These are phyloP conservation scores for Cucurbita maxima DNA, from an alignment of 306 rosid species.

Conservation along the genomic window DNA sequence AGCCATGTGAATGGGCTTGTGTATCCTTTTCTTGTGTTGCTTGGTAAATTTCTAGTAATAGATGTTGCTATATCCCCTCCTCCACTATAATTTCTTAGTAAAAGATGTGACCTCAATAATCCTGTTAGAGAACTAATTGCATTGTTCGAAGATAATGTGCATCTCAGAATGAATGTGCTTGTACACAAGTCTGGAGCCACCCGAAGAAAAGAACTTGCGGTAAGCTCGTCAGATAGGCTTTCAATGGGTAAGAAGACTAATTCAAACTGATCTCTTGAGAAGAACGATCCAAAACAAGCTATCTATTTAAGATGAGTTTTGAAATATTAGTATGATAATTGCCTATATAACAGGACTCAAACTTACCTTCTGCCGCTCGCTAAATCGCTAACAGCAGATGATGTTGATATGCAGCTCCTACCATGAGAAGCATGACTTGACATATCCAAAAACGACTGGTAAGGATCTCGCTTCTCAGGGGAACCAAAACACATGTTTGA, in stretches of 20 bases:
- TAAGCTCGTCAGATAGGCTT: background rate
- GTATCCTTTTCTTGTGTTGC: background rate
- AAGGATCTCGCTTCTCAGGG: constrained; percentile 14
- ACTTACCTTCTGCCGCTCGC: constrained; percentile 17
- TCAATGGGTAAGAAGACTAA: background rate
- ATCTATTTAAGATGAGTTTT: background rate
- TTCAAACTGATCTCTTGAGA: background rate
- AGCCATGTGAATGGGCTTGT: background rate
- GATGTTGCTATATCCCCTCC: background rate
- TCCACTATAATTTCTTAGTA: background rate
- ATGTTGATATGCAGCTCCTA: constrained; percentile 13
- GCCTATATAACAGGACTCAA: background rate
- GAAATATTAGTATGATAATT: background rate
- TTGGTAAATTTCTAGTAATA: background rate
- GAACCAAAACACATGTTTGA: constrained; percentile 12
- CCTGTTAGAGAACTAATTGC: background rate
- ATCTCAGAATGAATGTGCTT: background rate
- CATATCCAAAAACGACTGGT: constrained; percentile 22
- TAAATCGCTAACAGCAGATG: constrained; percentile 10
- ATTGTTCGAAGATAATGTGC: background rate
- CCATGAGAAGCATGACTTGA: constrained; percentile 10
- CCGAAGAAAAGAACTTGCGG: background rate
- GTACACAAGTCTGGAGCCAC: background rate
- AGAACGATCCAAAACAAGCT: background rate
- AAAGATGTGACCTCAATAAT: background rate